Percentiles rank a stretch among this genome's conserved stretches.
phyloP scores from a whole-genome alignment of 202 grass and related monocot genomes.

The Panicum virgatum region DNA sequence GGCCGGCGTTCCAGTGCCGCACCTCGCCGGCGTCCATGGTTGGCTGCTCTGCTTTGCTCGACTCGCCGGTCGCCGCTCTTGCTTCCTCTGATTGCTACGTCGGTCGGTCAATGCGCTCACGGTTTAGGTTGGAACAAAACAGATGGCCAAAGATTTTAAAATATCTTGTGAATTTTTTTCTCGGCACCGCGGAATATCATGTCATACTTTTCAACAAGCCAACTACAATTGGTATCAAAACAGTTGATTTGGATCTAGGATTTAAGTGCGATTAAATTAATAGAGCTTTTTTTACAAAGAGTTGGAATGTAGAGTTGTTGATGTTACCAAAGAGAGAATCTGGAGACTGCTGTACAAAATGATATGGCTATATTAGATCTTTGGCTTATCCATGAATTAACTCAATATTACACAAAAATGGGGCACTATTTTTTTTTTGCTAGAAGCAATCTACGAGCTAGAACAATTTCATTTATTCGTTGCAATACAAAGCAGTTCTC shows the following conservation, averaged over 20 bases:
- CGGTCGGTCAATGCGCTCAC: not conserved
- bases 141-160: not conserved
- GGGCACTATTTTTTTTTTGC: not conserved
- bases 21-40: slow-evolving; percentile 30
- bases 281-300: not conserved
- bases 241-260: not conserved
- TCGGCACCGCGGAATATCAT: too few species aligned
- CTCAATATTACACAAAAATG: not conserved
- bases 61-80: not conserved
- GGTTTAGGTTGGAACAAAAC: not conserved
- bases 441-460: not conserved
- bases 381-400: not conserved
- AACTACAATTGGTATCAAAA: not conserved
- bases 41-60: not conserved
- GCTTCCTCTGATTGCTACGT: not conserved
- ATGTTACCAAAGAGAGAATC: not conserved
- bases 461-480: not conserved
- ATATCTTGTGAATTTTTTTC: not conserved
- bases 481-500: not conserved
- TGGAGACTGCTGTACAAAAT: too few species aligned
- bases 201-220: not conserved
- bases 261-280: not conserved
- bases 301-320: not conserved
- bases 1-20: slow-evolving; percentile 40
- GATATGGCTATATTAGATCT: too few species aligned